Evolutionary conservation across 179 eudicot species (phyloP), one percentile per base, ranked within the genome.

Genomic region (Heliamphora pulchella): DNA sequence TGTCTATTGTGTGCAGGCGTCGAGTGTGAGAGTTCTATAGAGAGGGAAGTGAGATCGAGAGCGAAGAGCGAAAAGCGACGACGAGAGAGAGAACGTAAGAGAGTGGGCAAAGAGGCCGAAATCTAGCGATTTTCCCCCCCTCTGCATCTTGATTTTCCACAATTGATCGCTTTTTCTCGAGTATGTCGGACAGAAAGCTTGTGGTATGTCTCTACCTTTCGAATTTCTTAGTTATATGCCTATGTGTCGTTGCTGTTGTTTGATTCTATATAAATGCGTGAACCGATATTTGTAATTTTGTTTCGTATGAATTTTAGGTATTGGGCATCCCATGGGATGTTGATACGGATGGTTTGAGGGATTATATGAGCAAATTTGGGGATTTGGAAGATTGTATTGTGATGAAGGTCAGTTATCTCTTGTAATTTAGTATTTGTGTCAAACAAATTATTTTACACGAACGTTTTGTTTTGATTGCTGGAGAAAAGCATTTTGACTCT

Each of bases 301-400:
- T 53, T 41, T 59, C 43, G 69, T 70, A 20, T 66, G 39, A 13
- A 0, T 9, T 73, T 14, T 70, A 96, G 99, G 99, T 96, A 61
- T 87, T 96, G 84, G 99, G 99, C 53, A 90, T 96, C 84, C 99
- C 99, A 22, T 96, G 98, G 98, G 97, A 96, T 71, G 88, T 94
- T 2, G 95, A 96, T 78, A 94, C 98, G 15, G 89, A 87, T 76
- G 99, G 99, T 20, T 85, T 96, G 93, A 91, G 83, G 87, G 97
- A 90, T 73, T 92, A 96, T 86, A 96, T 96, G 98, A 78, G 85
- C 83, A 92, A 87, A 78, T 96, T 89, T 82, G 99, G 99, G 61
- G 97, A 96, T 64, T 79, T 96, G 90, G 99, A 96, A 81, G 99
- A 96, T 72, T 96, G 99, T 77, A 87, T 96, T 78, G 99, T 96